Evolutionary conservation across 2,329 filamentous ascomycete genomes (phyloP), one percentile per base, ranked within the genome.

Genomic region (Curvularia spicifera): DNA sequence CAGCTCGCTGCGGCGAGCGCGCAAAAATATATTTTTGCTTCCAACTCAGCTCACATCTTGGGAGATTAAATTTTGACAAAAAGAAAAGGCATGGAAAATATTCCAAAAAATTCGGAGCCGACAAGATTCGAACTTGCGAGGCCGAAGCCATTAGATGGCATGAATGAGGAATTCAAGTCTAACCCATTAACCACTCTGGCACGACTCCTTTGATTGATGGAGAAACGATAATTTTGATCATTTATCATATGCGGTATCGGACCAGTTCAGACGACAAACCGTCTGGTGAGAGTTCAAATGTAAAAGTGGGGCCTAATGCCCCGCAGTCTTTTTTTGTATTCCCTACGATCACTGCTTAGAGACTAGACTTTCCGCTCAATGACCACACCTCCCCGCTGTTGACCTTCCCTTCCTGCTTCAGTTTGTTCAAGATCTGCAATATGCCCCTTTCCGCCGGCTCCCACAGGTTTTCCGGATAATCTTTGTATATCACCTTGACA

Each of bases 401-500:
- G 58, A 90, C 90, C 71, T 83, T 89, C 2, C 88, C 91, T 68
- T 98, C 95, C 12, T 78, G 79, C 73, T 87, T 80, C 65, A 99
- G 79, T 81, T 98, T 98, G 56, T 82, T 78, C 63, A 99, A 76
- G 53, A 98, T 90, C 79, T 94, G 90, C 61, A 88, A 60, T 6
- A 97, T 81, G 1, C 93, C 93, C 40, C 84, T 83, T 61, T 91
- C 87, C 0, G 95, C 95, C 8, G 93, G 89, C 10, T 83, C 72
- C 76, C 93, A 90, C 64, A 98, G 80, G 69, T 83, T 86, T 73
- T 90, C 87, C 0, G 91, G 89, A 22, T 96, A 88, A 68, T 91
- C 88, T 52, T 83, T 84, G 75, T 99, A 99, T 33, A 99, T 91
- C 31, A 90, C 80, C 76, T 90, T 91, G n/a, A 97, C 94, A 63